phyloP scores from a whole-genome alignment of 208 protist genomes.

The Zelonia costaricensis region DNA sequence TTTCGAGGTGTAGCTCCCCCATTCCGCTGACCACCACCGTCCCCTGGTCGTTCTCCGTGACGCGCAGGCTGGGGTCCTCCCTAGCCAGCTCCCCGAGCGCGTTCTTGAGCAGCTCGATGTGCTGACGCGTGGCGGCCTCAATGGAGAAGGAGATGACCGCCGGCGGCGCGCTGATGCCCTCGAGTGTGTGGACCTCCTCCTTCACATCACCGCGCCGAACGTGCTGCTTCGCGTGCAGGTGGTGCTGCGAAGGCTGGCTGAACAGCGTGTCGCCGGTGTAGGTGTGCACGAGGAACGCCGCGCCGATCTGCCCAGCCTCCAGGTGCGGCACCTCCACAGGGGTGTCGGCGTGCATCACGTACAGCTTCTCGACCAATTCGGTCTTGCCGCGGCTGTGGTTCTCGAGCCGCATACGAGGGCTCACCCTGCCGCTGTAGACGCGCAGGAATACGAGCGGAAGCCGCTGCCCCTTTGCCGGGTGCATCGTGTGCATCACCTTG shows the following conservation, averaged over 20 bases:
- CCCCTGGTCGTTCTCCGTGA: slow-evolving; percentile 83
- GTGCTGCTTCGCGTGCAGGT: slow-evolving; percentile 32
- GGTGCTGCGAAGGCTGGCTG: slow-evolving; percentile 36
- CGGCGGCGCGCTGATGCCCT: slow-evolving; percentile 92
- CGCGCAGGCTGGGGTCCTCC: slow-evolving; percentile 95
- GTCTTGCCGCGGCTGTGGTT: slow-evolving; percentile 67
- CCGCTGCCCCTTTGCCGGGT: slow-evolving; percentile 62
- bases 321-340: slow-evolving; percentile 78
- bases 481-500: slow-evolving; percentile 86
- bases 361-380: slow-evolving; percentile 76
- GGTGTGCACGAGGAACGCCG: slow-evolving; percentile 64
- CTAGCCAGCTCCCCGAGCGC: slow-evolving; percentile 92
- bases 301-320: slow-evolving; percentile 78
- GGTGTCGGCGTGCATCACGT: slow-evolving; percentile 89
- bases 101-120: slow-evolving; percentile 87
- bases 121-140: slow-evolving; percentile 82
- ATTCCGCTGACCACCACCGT: slow-evolving; percentile 95
- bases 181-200: slow-evolving; percentile 67
- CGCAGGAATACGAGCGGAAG: slow-evolving; percentile 90
- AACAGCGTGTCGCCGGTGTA: slow-evolving; percentile 86
- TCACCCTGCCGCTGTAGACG: slow-evolving; percentile 89
- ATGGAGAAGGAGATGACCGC: slow-evolving; percentile 97
- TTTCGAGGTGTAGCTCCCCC: slow-evolving; percentile 96
- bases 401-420: slow-evolving; percentile 52
- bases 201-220: slow-evolving; percentile 23